phyloP scores from a whole-genome alignment of 2,329 filamentous ascomycete species.

The Whalleya microplaca region DNA sequence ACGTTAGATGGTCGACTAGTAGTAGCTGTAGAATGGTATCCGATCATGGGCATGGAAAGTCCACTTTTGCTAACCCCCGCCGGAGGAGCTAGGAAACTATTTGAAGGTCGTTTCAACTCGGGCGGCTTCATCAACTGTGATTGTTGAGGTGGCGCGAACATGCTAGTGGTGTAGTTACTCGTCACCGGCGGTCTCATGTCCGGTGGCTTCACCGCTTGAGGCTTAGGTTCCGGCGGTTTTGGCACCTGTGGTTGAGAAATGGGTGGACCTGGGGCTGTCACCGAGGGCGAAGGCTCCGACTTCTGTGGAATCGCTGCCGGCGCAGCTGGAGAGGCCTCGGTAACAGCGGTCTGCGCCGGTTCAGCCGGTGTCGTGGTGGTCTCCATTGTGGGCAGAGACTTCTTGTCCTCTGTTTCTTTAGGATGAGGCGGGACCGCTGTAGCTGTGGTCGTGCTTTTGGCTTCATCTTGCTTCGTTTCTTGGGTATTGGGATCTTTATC shows the following conservation, averaged over 20 bases:
- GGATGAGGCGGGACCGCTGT: neutral
- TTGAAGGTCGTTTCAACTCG: conserved; percentile 34
- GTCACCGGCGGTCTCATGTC: conserved; percentile 28
- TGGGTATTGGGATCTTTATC: neutral
- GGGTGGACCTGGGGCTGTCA: conserved; percentile 5
- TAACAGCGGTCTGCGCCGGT: conserved; percentile 4
- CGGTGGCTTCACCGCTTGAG: conserved; percentile 33
- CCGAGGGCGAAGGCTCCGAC: conserved; percentile 1
- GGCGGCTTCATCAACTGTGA: conserved; percentile 35
- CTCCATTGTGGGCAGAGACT: neutral
- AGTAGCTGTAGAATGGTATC: conserved; percentile 36
- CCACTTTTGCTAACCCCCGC: conserved; percentile 34
- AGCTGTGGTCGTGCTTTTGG: neutral
- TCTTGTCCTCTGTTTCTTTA: conserved; percentile 9
- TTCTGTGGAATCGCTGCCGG: conserved; percentile 8
- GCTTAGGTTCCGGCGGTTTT: conserved; percentile 25
- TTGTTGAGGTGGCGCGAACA: conserved; percentile 37
- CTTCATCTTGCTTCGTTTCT: conserved; percentile 2
- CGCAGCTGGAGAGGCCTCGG: conserved; percentile 6
- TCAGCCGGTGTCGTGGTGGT: conserved; percentile 5
- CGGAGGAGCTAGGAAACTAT: conserved; percentile 39
- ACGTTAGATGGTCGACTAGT: conserved; percentile 41
- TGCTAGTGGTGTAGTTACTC: conserved; percentile 37
- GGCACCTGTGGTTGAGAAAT: conserved; percentile 16
- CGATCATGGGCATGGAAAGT: conserved; percentile 40